Evolutionary conservation across 2,329 filamentous ascomycete species (phyloP), one percentile per base, ranked within the genome.

Genomic region (Aspergillus hiratsukae): DNA sequence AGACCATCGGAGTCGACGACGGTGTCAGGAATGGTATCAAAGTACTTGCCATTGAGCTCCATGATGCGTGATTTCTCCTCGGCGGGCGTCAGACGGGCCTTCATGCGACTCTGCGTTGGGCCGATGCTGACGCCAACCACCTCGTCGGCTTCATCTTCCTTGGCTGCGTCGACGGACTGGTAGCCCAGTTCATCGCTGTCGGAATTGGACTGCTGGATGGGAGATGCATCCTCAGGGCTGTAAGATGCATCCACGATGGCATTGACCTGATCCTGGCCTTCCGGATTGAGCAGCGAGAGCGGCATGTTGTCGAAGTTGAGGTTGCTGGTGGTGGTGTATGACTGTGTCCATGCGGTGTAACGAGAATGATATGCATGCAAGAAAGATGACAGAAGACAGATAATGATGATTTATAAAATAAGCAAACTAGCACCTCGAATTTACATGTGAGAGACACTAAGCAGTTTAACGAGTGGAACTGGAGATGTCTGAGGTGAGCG

Each of bases 81-180:
- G 9, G 80, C 81, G 1, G 83, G 83, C 4, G 83, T 86, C 45
- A 76, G 75, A 9, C 82, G 79, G 19, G 82, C 82, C 37, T 77
- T 81, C 66, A 86, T 74, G 46, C 80, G 78, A 51, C 78, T 83
- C 67, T 87, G 84, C 45, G 78, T 75, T 41, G 76, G 76, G 57
- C 82, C 77, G 59, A 87, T 84, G 65, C 83, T 85, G 64, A 86
- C 76, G 2, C 82, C 83, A 61, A 87, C 76, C 35, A 83, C 74
- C 11, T 70, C 68, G 54, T 69, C 63, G 41, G 70, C 72, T 49
- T 68, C 71, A 58, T 74, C 72, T 46, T 72, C 69, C 28, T 70
- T 64, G 8, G 62, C 65, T 10, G 63, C 60, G 49, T 65, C 61
- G 37, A 60, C 55, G 5, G 55, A 48, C 3, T 51, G 58, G 9